Conservation (phyloP, 768 basidiomycete species). For the Boletus bicolor region DNA sequence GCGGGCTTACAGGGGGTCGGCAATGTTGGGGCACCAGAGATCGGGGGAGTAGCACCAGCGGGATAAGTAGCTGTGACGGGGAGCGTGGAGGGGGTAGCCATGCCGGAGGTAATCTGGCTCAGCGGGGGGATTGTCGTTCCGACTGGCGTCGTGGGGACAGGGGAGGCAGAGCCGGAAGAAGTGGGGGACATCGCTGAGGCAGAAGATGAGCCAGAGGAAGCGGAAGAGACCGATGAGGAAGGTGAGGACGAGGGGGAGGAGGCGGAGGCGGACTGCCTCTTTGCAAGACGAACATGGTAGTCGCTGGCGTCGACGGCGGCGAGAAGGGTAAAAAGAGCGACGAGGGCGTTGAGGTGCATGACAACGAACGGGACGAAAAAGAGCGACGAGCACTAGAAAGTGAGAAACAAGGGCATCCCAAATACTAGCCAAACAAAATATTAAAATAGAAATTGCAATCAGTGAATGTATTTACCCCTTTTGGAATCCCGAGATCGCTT, state of each 20-base stretch:
- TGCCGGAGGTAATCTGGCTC: slow-evolving; percentile 56
- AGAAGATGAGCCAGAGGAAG: background rate
- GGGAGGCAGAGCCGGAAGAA: slow-evolving; percentile 12
- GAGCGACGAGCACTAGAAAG: background rate
- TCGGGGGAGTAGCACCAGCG: slow-evolving; percentile 58
- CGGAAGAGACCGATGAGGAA: slow-evolving; percentile 2
- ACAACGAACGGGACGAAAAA: slow-evolving; percentile 3
- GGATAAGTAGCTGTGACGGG: slow-evolving; percentile 51
- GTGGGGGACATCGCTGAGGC: background rate
- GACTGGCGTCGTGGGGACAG: slow-evolving; percentile 29
- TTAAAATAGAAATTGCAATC: no score
- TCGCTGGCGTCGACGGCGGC: slow-evolving; percentile 37
- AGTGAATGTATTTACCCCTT: no score
- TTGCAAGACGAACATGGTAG: slow-evolving; percentile 37
- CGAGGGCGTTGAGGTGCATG: slow-evolving; percentile 46
- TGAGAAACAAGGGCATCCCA: background rate
- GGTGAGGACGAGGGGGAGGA: slow-evolving; percentile 2
- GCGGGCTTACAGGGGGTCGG: slow-evolving; percentile 56
- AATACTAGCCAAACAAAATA: no score
- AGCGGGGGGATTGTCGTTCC: slow-evolving; percentile 56
- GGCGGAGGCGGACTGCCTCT: slow-evolving; percentile 33
- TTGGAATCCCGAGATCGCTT: background rate
- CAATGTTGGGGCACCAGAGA: slow-evolving; percentile 62
- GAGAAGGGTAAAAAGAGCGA: slow-evolving; percentile 45
- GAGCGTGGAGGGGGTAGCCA: slow-evolving; percentile 51